Evolutionary conservation across 2,329 filamentous ascomycete genomes (phyloP).

Genomic region (Nothopassalora personata): DNA sequence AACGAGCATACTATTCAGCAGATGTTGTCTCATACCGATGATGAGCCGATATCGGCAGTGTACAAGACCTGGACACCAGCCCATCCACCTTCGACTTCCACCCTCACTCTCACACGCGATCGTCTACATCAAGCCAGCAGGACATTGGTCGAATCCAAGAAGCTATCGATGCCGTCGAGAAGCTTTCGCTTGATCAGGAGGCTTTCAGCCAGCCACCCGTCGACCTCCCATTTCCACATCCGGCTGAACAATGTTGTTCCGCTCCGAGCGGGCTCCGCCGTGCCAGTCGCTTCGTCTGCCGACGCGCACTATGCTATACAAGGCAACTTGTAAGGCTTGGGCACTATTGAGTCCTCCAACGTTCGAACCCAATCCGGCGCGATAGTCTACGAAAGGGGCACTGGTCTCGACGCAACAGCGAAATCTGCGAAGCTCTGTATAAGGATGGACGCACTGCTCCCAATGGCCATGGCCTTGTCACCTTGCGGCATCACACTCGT

Average conservation of each 20-base stretch:
- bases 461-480: neutral
- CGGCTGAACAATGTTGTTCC: neutral
- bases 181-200: neutral
- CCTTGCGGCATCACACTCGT: neutral
- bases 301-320: neutral
- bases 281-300: neutral
- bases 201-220: neutral
- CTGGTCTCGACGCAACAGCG: neutral
- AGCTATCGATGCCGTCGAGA: no score
- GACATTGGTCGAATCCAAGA: no score
- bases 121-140: neutral
- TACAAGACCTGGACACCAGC: neutral
- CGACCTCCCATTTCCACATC: neutral
- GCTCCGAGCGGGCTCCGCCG: neutral
- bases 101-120: neutral
- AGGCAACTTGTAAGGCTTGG: neutral
- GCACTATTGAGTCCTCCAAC: neutral
- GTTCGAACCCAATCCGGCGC: neutral
- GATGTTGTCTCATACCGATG: neutral
- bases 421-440: neutral
- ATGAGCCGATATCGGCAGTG: neutral
- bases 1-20: neutral
- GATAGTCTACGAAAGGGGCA: neutral
- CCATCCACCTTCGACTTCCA: neutral
- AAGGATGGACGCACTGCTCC: neutral